These are phyloP conservation scores for Microascus cirrosus DNA, from an alignment of 2,329 filamentous ascomycete genomes.

Conservation along the genomic window DNA sequence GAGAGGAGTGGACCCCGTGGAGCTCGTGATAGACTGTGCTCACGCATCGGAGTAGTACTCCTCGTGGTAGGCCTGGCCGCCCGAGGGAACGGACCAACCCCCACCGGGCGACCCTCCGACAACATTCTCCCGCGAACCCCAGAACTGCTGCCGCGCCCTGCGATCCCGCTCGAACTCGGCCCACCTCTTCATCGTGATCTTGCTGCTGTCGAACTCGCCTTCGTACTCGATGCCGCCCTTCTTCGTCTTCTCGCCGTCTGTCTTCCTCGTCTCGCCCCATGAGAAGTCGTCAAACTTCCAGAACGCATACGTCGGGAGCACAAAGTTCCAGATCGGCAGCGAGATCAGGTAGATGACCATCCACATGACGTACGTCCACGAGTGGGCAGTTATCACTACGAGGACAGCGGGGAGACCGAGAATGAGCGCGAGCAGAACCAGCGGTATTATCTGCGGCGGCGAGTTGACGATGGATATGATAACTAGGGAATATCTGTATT, in stretches of 20 bases:
- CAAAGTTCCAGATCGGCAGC: conserved; percentile 94
- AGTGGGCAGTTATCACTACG: conserved; percentile 88
- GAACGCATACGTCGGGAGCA: conserved; percentile 87
- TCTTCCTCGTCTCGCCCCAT: conserved; percentile 97
- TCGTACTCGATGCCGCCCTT: conserved; percentile 80
- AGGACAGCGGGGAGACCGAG: conserved; percentile 86
- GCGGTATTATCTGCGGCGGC: conserved; percentile 76
- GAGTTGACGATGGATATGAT: conserved; percentile 72
- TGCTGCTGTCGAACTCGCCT: conserved; percentile 94
- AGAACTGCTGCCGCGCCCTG: conserved; percentile 36
- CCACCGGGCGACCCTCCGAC: conserved; percentile 26
- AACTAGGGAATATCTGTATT: conserved; percentile 34
- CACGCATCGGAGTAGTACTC: conserved; percentile 45
- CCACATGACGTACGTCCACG: conserved; percentile 85
- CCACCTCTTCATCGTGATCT: conserved; percentile 99
- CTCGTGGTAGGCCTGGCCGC: conserved; percentile 36
- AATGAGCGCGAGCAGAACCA: conserved; percentile 81
- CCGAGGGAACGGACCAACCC: conserved; percentile 24
- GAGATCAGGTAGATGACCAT: conserved; percentile 94
- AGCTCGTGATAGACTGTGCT: conserved; percentile 9
- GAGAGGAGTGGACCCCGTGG: background rate
- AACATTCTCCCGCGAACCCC: conserved; percentile 41
- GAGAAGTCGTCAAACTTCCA: conserved; percentile 99
- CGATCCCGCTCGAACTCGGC: conserved; percentile 78
- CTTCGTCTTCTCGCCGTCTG: conserved; percentile 78